These are phyloP conservation scores for Ascochyta clinopodiicola DNA, from an alignment of 2,329 filamentous ascomycete species.

Conservation along the genomic window DNA sequence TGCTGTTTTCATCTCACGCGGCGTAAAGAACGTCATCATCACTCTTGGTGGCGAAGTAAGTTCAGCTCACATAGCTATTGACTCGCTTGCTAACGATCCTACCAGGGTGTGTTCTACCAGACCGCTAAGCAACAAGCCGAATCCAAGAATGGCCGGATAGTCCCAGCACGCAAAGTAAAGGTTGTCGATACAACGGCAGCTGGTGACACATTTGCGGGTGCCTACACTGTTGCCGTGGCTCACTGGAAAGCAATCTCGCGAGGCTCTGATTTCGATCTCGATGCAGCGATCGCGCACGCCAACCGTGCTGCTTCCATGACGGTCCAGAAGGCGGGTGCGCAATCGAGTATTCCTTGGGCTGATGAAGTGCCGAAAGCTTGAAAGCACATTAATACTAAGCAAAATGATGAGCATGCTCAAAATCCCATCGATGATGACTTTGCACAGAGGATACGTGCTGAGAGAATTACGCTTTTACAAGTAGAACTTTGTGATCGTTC, in stretches of 20 bases:
- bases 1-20: conserved; percentile 66
- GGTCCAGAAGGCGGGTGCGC: conserved; percentile 70
- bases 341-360: conserved; percentile 71
- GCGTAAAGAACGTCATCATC: conserved; percentile 79
- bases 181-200: conserved; percentile 95
- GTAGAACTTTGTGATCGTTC: no score
- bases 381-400: neutral
- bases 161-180: conserved; percentile 71
- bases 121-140: conserved; percentile 55
- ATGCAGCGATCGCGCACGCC: conserved; percentile 65
- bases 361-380: conserved; percentile 55
- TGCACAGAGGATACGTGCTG: no score
- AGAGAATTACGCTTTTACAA: no score
- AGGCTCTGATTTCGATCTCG: conserved; percentile 56
- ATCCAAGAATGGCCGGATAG: conserved; percentile 50
- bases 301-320: conserved; percentile 69
- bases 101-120: conserved; percentile 50
- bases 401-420: no score
- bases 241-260: conserved; percentile 51
- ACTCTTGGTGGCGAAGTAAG: conserved; percentile 81
- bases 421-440: no score
- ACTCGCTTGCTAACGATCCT: conserved; percentile 32
- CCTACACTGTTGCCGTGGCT: conserved; percentile 78
- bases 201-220: conserved; percentile 92
- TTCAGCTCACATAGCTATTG: neutral